These are phyloP conservation scores for Mrakia blollopis DNA, from an alignment of 768 basidiomycete genomes.

Conservation along the genomic window DNA sequence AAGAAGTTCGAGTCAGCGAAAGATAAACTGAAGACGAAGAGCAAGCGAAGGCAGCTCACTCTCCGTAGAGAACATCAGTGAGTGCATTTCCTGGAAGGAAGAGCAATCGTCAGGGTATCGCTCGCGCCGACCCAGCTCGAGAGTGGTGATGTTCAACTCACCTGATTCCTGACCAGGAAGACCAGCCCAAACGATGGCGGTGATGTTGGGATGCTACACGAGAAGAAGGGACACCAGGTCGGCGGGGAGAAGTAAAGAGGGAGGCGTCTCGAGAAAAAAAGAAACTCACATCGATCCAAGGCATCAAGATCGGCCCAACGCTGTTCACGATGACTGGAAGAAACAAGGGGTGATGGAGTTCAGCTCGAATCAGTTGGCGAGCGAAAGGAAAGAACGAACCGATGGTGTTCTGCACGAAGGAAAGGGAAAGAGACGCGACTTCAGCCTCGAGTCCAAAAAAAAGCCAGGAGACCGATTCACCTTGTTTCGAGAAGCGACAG, in stretches of 20 bases:
- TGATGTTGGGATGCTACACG: conserved; percentile 61
- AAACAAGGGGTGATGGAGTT: neutral
- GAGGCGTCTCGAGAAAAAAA: neutral
- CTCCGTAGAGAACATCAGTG: conserved; percentile 64
- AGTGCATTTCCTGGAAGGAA: conserved; percentile 57
- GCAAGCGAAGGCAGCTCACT: neutral
- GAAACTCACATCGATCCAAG: conserved; percentile 53
- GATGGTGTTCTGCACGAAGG: neutral
- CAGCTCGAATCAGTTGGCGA: no score
- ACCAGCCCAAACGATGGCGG: conserved; percentile 37
- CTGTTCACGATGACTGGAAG: conserved; percentile 63
- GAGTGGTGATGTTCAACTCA: neutral
- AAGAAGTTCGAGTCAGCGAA: neutral
- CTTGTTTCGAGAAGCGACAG: conserved; percentile 29
- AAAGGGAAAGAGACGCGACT: neutral
- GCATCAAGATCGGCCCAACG: conserved; percentile 53
- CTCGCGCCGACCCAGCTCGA: neutral
- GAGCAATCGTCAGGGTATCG: neutral
- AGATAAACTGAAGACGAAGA: neutral
- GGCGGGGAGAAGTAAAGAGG: neutral
- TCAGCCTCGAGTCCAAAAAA: neutral
- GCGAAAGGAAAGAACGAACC: no score
- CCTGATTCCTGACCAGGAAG: conserved; percentile 53
- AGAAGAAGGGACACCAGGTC: neutral
- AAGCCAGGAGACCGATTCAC: neutral